Percentiles rank a stretch among this genome's conserved stretches.
Evolutionary conservation across 2,329 filamentous ascomycete genomes (phyloP).

Genomic region (Neonectria hederae): DNA sequence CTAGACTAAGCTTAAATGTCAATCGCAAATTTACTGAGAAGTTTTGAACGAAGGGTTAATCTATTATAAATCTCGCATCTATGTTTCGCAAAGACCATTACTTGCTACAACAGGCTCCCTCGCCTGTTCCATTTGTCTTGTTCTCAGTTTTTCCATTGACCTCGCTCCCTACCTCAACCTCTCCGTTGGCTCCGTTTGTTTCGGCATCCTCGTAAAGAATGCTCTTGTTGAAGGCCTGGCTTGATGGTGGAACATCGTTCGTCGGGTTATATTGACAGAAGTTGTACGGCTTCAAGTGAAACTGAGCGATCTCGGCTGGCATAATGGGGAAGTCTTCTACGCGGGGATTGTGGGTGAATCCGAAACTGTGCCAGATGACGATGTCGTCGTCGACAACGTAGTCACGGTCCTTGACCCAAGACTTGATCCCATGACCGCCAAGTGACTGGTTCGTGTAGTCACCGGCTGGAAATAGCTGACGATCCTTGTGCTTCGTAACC

Average conservation of each 20-base stretch:
- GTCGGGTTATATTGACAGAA: conserved; percentile 63
- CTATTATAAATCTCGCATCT: no score
- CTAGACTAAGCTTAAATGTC: no score
- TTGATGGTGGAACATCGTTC: conserved; percentile 58
- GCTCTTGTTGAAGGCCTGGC: conserved; percentile 44
- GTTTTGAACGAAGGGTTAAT: no score
- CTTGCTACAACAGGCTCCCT: background rate
- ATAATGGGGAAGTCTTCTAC: conserved; percentile 76
- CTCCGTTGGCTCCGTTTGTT: background rate
- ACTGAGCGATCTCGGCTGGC: conserved; percentile 66
- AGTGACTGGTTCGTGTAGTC: conserved; percentile 58
- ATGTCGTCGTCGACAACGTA: conserved; percentile 60
- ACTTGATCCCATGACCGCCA: conserved; percentile 51
- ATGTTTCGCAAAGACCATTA: background rate
- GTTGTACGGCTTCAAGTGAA: conserved; percentile 60
- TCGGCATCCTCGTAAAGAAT: conserved; percentile 20
- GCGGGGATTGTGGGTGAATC: conserved; percentile 69
- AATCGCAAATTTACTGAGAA: no score
- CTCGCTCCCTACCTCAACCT: background rate
- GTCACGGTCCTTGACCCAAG: conserved; percentile 61
- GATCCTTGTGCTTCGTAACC: conserved; percentile 54
- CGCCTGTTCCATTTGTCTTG: background rate
- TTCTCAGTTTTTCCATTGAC: background rate
- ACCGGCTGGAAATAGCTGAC: conserved; percentile 55
- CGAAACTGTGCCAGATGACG: conserved; percentile 61